Evolutionary conservation across 2,329 filamentous ascomycete genomes (phyloP).

Genomic region (Cordyceps militaris): DNA sequence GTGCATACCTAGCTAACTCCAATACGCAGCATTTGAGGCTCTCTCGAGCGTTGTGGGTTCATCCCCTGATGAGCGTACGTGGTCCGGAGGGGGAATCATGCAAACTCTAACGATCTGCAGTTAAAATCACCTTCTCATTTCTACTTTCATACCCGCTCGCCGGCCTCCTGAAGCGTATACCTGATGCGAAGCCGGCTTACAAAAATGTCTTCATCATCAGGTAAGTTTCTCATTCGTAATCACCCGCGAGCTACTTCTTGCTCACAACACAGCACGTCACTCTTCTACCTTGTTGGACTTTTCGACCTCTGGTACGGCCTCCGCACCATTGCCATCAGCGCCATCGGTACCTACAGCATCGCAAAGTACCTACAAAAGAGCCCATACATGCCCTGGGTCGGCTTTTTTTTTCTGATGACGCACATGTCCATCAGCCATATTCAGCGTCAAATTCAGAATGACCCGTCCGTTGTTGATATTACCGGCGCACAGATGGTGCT

Average conservation of each 20-base stretch:
- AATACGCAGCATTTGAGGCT: conserved; percentile 35
- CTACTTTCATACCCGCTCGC: conserved; percentile 89
- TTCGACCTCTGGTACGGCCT: conserved; percentile 89
- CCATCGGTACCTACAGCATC: conserved; percentile 74
- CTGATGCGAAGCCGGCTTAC: conserved; percentile 71
- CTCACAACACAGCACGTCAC: conserved; percentile 49
- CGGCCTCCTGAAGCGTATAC: conserved; percentile 79
- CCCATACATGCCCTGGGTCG: conserved; percentile 96
- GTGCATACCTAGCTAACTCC: neutral
- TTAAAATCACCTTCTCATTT: conserved; percentile 89
- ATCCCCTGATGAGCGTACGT: conserved; percentile 40
- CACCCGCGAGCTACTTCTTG: neutral
- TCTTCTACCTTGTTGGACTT: conserved; percentile 89
- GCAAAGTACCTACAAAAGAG: conserved; percentile 70
- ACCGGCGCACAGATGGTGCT: conserved; percentile 97
- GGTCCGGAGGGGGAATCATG: neutral
- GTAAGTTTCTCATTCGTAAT: conserved; percentile 34
- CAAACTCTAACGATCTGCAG: conserved; percentile 37
- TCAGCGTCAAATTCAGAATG: conserved; percentile 63
- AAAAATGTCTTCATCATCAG: conserved; percentile 85
- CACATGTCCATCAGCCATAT: conserved; percentile 93
- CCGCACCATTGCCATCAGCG: conserved; percentile 70
- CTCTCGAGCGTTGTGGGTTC: conserved; percentile 35
- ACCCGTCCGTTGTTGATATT: conserved; percentile 69
- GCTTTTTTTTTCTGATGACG: conserved; percentile 88